Conservation (phyloP, 768 basidiomycete species). For the Postia placenta region DNA sequence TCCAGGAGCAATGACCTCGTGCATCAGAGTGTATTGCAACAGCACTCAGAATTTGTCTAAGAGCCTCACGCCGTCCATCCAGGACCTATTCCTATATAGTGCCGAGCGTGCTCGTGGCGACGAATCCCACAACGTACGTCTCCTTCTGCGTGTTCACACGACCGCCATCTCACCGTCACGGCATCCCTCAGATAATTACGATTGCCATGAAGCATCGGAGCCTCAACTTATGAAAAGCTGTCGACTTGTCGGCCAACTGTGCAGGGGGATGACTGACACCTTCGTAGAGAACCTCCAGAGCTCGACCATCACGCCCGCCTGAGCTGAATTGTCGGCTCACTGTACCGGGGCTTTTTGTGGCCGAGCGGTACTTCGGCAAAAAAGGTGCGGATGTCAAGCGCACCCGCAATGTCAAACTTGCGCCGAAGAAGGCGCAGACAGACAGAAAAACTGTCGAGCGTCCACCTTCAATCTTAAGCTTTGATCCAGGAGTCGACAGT, state of each 20-base stretch:
- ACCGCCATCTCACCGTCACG: no score
- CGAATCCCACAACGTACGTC: not conserved
- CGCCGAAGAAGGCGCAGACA: slow-evolving; percentile 7
- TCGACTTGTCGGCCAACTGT: slow-evolving; percentile 63
- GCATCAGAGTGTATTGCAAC: no score
- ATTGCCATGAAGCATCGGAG: slow-evolving; percentile 60
- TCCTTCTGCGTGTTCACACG: slow-evolving; percentile 11
- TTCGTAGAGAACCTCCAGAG: slow-evolving; percentile 42
- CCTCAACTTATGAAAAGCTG: slow-evolving; percentile 51
- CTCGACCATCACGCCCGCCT: slow-evolving; percentile 58
- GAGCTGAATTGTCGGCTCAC: slow-evolving; percentile 66
- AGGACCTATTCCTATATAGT: no score
- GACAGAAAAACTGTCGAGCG: not conserved
- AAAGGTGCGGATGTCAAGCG: slow-evolving; percentile 51
- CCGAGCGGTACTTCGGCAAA: slow-evolving; percentile 62
- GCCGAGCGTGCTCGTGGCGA: no score
- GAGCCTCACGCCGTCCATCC: no score
- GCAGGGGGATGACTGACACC: slow-evolving; percentile 45
- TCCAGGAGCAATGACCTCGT: no score
- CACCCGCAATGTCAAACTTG: slow-evolving; percentile 43
- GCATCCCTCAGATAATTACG: slow-evolving; percentile 51
- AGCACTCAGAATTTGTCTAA: no score
- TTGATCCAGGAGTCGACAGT: no score
- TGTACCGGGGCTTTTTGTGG: slow-evolving; percentile 73
- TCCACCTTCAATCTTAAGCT: no score